These are phyloP conservation scores for Colletotrichum melonis DNA, from an alignment of 2,329 filamentous ascomycete genomes.

Conservation along the genomic window DNA sequence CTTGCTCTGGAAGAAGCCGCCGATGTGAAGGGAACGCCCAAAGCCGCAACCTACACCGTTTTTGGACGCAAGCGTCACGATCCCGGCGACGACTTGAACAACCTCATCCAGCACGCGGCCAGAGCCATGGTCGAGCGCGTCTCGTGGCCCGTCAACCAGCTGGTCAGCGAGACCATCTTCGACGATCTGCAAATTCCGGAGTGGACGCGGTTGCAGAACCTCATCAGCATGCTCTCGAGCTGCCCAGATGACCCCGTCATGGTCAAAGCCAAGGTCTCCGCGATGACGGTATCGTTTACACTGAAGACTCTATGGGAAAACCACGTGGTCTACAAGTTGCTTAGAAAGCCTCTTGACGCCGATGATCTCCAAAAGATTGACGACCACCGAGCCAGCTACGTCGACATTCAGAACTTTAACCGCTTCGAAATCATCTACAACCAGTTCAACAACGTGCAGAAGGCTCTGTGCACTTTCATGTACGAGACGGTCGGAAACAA, in stretches of 20 bases:
- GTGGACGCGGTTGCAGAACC: conserved; percentile 46
- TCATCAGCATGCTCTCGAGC: conserved; percentile 42
- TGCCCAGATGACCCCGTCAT: background rate
- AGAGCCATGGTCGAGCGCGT: conserved; percentile 63
- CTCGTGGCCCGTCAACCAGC: conserved; percentile 40
- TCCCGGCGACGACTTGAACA: conserved; percentile 65
- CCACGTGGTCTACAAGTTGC: conserved; percentile 13
- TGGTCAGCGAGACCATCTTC: conserved; percentile 48
- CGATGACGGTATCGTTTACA: conserved; percentile 32
- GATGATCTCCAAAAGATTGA: conserved; percentile 39
- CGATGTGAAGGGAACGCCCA: conserved; percentile 27
- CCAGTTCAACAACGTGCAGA: conserved; percentile 46
- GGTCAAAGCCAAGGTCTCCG: conserved; percentile 36
- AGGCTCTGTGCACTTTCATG: conserved; percentile 49
- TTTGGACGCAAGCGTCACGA: conserved; percentile 61
- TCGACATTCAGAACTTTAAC: conserved; percentile 44
- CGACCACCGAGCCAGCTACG: conserved; percentile 50
- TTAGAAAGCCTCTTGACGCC: background rate
- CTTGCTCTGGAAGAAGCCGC: conserved; percentile 60
- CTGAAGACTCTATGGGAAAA: conserved; percentile 26
- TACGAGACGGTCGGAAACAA: conserved; percentile 44
- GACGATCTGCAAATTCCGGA: conserved; percentile 43
- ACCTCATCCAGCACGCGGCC: conserved; percentile 69
- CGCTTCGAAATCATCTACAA: conserved; percentile 40
- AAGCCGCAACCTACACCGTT: conserved; percentile 41